Base-by-base conservation (phyloP, 441 rosid species). In the Raphanus hybrid region DNA sequence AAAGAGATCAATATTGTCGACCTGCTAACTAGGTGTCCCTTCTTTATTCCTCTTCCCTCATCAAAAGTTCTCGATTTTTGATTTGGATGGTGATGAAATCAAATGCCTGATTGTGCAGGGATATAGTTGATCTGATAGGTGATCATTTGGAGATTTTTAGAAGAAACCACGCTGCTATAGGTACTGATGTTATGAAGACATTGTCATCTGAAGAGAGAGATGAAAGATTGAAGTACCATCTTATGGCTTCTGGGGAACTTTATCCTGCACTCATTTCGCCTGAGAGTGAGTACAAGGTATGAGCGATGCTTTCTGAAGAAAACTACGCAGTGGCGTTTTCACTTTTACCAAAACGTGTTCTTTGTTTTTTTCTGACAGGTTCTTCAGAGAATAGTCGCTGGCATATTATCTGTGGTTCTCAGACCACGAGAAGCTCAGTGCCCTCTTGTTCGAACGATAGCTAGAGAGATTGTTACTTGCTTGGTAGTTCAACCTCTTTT, bases 231-330 rank as follows among this genome's bases (percentile, higher is more conserved):
- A 96, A 94, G 83, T 86, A 83, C 82, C 92, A 94, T 90, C 91
- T 94, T 70, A 86, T 91, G 92, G 86, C 80, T 70, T 91, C 98
- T 27, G 89, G 89, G 82, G 97, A 91, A 79, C 98, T 96, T 70
- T 96, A 96, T 88, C 98, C 99, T 41, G 98, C 98, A 72, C 67
- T 93, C 69, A 61, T 89, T 27, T 91, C 99, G 78, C 87, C 93
- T 57, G 95, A 90, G 95, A 91, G 95, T 87, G 99, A 96, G 92
- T 92, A 94, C 93, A 94, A 94, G 99, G 99, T 96, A 89, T 83
- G 94, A 86, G 83, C 82, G 82, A 82, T 83, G 64, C 71, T 85
- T 4, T 87, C 77, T 48, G 52, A 78, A 78, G 72, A 73, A 70
- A 67, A 0, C 2, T 15, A 45, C 10, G 58, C 34, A 45, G 55